These are phyloP conservation scores for Serendipita indica DNA, from an alignment of 768 basidiomycete genomes.

Conservation along the genomic window DNA sequence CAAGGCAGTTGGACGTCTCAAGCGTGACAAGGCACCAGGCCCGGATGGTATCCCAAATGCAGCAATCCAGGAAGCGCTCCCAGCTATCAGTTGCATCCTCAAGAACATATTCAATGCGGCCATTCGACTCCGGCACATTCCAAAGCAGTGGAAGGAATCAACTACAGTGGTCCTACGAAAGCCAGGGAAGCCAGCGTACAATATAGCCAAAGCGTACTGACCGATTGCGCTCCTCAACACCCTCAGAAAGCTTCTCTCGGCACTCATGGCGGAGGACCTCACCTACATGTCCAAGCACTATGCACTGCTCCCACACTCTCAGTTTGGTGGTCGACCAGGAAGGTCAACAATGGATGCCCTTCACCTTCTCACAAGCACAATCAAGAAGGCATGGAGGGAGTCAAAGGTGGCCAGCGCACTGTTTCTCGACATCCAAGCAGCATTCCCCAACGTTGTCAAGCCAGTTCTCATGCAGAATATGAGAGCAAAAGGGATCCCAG, in stretches of 20 bases:
- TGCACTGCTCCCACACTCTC: constrained; percentile 23
- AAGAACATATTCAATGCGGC: constrained; percentile 20
- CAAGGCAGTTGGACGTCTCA: constrained; percentile 4
- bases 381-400: constrained; percentile 20
- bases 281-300: constrained; percentile 20
- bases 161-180: constrained; percentile 24
- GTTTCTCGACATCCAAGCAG: constrained; percentile 31
- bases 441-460: constrained; percentile 27
- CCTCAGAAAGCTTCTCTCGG: constrained; percentile 20
- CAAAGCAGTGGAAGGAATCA: constrained; percentile 20
- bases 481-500: constrained; percentile 10
- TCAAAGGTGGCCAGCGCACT: constrained; percentile 25
- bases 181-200: constrained; percentile 25
- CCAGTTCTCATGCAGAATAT: constrained; percentile 16
- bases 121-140: constrained; percentile 21
- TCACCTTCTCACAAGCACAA: constrained; percentile 1
- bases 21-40: constrained; percentile 18
- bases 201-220: constrained; percentile 22
- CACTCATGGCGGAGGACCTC: constrained; percentile 19
- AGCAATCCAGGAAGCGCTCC: constrained; percentile 20
- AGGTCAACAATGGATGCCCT: constrained; percentile 25
- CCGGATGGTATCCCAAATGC: constrained; percentile 23
- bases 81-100: constrained; percentile 19
- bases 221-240: constrained; percentile 28
- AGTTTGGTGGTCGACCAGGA: constrained; percentile 30